Evolutionary conservation across 2,329 filamentous ascomycete species (phyloP), one percentile per base, ranked within the genome.

Genomic region (Celoporthe dispersa): DNA sequence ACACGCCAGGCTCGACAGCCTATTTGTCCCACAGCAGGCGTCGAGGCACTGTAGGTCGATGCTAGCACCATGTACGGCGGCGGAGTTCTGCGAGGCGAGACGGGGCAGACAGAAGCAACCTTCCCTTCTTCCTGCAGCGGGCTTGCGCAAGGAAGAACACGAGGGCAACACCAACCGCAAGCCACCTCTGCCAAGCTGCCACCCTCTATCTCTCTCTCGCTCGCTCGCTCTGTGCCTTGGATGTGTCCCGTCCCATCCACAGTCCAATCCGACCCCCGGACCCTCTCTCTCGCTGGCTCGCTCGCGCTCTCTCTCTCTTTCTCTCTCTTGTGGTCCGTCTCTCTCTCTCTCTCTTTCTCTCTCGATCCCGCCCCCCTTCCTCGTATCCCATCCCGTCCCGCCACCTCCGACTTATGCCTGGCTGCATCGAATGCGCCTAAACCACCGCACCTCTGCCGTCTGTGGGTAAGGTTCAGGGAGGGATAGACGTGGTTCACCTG

Each of bases 51-150:
- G 59, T 33, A 61, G 59, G 19, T 25, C 12, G 37, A 37, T 63
- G 59, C 37, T 63, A 63, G 60, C 31, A 63, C 22, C 60, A 63
- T 63, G 60, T 63, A 63, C 60, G 37, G 41, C 62, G 41, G 39
- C 62, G 62, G 41, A 64, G 62, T 22, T 41, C 12, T n/a, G 5
- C 62, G 22, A 64, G 25, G 19, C 35, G 12, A 44, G 37, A 22
- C 35, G 19, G 44, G 19, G 22, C 44, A 48, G 19, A 11, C n/a
- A 48, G 44, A 48, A 22, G 22, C 22, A 48, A 9, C 8, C 44
- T 19, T 11, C 9, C 16, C 44, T 48, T 11, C 44, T n/a, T n/a
- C 44, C 44, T n/a, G 19, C 44, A 11, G 22, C 4, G 44, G 44
- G 22, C 57, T 61, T 33, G 31, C 25, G 19, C 31, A 61, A 11